phyloP scores from a whole-genome alignment of 768 basidiomycete species.

The Suillus weaverae region DNA sequence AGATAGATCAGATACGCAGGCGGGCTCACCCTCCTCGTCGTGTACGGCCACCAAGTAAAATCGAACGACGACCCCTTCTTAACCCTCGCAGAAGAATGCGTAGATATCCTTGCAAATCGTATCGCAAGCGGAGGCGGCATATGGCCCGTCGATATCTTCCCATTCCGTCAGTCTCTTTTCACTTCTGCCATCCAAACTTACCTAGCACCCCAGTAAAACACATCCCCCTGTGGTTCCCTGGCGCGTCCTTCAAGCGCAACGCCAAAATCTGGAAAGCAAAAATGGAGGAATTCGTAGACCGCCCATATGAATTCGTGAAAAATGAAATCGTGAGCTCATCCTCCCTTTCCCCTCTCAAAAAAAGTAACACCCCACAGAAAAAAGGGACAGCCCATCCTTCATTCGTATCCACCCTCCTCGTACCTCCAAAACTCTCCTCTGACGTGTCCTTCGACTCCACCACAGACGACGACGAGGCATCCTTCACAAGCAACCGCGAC shows the following conservation, averaged over 20 bases:
- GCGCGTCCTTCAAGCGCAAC: constrained; percentile 62
- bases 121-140: constrained; percentile 45
- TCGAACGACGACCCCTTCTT: constrained; percentile 42
- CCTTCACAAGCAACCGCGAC: neutral
- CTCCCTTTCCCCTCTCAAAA: neutral
- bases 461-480: neutral
- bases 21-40: constrained; percentile 52
- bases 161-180: constrained; percentile 26
- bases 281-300: constrained; percentile 64
- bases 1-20: constrained; percentile 49
- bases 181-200: neutral
- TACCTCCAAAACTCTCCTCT: constrained; percentile 34
- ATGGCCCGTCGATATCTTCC: constrained; percentile 43
- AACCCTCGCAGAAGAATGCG: constrained; percentile 42
- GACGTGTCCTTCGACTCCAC: neutral
- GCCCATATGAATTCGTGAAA: constrained; percentile 60
- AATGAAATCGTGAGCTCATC: constrained; percentile 56
- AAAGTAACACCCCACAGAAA: constrained; percentile 22
- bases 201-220: constrained; percentile 40
- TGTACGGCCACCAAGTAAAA: constrained; percentile 59
- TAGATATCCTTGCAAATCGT: constrained; percentile 42
- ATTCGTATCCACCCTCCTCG: constrained; percentile 53
- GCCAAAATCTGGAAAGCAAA: constrained; percentile 61
- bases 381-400: constrained; percentile 40
- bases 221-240: constrained; percentile 68